Percentiles rank a stretch among this genome's conserved stretches.
phyloP scores from a whole-genome alignment of 805 yeast species.

The Debaryomyces prosopidis region DNA sequence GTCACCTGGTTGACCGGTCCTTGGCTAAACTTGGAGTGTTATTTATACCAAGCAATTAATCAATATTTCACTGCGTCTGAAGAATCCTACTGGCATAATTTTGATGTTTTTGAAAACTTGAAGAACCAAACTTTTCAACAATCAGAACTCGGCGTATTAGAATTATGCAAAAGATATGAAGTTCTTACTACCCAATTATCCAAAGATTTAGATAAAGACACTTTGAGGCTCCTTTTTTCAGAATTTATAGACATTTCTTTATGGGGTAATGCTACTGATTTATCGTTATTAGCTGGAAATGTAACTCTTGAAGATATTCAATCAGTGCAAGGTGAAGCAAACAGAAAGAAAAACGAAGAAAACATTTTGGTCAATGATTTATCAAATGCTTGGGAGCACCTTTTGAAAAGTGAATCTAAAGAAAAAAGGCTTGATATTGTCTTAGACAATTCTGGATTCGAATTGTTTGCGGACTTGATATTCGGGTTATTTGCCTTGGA shows the following conservation, averaged over 20 bases:
- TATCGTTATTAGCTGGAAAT: constrained; percentile 86
- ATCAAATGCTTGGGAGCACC: constrained; percentile 60
- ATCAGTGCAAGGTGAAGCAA: constrained; percentile 87
- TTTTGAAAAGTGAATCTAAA: constrained; percentile 24
- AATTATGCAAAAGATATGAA: constrained; percentile 63
- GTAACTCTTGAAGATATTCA: constrained; percentile 81
- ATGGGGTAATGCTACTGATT: constrained; percentile 98
- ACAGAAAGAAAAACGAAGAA: constrained; percentile 76
- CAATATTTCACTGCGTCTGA: constrained; percentile 32
- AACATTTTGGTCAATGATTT: constrained; percentile 79
- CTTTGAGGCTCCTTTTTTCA: constrained; percentile 59
- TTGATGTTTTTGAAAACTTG: constrained; percentile 71
- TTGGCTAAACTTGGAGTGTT: constrained; percentile 88
- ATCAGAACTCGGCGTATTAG: constrained; percentile 76
- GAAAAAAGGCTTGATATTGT: constrained; percentile 72
- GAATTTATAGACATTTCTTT: constrained; percentile 87
- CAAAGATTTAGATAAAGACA: constrained; percentile 33
- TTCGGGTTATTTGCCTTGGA: constrained; percentile 51
- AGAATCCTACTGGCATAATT: constrained; percentile 36
- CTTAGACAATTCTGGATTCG: constrained; percentile 94
- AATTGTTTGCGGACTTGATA: constrained; percentile 55
- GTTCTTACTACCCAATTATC: constrained; percentile 40
- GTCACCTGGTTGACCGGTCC: constrained; percentile 82
- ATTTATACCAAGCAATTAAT: constrained; percentile 70
- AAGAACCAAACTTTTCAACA: constrained; percentile 76